Conservation (phyloP, 2,329 filamentous ascomycete species). For the Fusarium falciforme region DNA sequence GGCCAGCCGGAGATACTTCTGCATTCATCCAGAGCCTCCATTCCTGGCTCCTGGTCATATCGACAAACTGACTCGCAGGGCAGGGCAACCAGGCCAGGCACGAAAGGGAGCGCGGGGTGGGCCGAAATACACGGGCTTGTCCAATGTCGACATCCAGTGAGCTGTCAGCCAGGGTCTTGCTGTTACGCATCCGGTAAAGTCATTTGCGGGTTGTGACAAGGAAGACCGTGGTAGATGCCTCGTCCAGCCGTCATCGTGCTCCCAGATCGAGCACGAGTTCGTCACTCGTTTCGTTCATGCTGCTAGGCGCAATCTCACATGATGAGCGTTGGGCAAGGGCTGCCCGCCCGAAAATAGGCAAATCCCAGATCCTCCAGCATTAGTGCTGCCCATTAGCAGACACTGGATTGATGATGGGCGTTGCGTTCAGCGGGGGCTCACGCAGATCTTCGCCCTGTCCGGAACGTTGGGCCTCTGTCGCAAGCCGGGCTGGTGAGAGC, state of each 20-base stretch:
- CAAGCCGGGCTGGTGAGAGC: constrained; percentile 13
- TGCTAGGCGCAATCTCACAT: constrained; percentile 24
- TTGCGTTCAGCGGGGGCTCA: neutral
- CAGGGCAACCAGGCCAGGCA: neutral
- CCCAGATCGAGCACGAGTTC: constrained; percentile 22
- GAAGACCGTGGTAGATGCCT: neutral
- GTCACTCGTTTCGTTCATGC: constrained; percentile 20
- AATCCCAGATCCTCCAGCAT: neutral
- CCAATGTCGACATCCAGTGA: constrained; percentile 6
- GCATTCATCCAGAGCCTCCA: constrained; percentile 37
- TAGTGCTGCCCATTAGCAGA: constrained; percentile 1
- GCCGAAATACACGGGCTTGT: constrained; percentile 4
- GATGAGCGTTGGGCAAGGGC: constrained; percentile 3
- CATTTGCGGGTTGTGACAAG: constrained; percentile 17
- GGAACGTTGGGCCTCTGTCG: constrained; percentile 1
- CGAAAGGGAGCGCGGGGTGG: neutral
- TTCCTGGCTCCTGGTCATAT: constrained; percentile 29
- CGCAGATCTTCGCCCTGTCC: constrained; percentile 14
- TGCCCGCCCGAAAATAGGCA: constrained; percentile 28
- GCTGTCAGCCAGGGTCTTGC: constrained; percentile 18
- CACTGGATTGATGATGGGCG: constrained; percentile 21
- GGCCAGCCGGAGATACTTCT: constrained; percentile 36
- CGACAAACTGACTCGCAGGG: constrained; percentile 40
- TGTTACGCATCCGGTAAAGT: constrained; percentile 19
- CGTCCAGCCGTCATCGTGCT: constrained; percentile 6